Evolutionary conservation across 2,329 filamentous ascomycete genomes (phyloP).

Genomic region (Hymenoscyphus albidus): DNA sequence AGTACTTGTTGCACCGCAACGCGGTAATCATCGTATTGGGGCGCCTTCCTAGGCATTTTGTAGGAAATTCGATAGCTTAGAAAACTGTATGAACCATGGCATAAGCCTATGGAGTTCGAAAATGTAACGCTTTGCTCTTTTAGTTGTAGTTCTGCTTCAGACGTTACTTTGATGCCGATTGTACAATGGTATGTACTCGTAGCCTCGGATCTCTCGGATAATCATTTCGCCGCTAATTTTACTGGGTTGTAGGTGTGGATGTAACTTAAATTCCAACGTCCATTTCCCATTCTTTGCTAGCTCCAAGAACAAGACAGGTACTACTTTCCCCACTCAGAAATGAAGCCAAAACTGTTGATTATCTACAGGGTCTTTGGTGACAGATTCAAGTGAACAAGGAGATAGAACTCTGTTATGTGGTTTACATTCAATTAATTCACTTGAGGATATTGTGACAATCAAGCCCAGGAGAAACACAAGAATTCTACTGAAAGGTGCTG

Average conservation of each 20-base stretch:
- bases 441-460: not conserved
- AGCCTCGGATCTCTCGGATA: not conserved
- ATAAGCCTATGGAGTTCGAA: not conserved
- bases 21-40: slow-evolving; percentile 34
- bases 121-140: not conserved
- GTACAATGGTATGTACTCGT: not conserved
- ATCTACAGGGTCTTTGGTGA: not conserved
- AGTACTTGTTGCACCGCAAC: slow-evolving; percentile 33
- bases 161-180: not conserved
- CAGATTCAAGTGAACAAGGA: not conserved
- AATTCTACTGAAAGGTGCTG: not conserved
- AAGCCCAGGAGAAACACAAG: not conserved
- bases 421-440: not conserved
- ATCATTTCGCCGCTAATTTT: not conserved
- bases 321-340: not conserved
- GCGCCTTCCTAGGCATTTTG: slow-evolving; percentile 22
- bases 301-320: not conserved
- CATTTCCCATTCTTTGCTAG: not conserved
- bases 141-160: not conserved
- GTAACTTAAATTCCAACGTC: not conserved
- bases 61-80: not conserved
- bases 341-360: not conserved
- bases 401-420: not conserved
- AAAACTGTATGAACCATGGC: not conserved
- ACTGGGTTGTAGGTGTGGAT: not conserved